These are phyloP conservation scores for Salix suchowensis DNA, from an alignment of 345 rosid genomes.

Conservation along the genomic window DNA sequence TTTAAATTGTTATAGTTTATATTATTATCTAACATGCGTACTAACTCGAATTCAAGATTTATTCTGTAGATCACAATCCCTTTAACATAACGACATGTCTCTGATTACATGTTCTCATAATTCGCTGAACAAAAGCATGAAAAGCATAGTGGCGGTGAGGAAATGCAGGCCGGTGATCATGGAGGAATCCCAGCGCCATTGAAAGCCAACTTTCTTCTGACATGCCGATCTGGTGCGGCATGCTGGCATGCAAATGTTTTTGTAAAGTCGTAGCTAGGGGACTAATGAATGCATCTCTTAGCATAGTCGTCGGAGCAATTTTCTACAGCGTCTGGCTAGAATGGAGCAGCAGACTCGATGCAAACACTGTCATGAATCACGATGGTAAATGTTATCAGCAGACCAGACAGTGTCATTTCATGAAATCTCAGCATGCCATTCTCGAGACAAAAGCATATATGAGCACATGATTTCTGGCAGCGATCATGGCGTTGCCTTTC, in stretches of 20 bases:
- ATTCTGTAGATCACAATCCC: accelerated
- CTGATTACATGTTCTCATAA: neutral
- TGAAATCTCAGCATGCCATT: no score
- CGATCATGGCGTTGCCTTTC: neutral
- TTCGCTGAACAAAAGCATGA: neutral
- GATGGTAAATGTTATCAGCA: no score
- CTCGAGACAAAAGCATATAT: neutral
- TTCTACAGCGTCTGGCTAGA: neutral
- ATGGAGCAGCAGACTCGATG: neutral
- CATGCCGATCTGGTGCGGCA: neutral
- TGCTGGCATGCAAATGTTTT: neutral
- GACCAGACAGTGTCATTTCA: neutral
- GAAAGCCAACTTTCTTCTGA: neutral
- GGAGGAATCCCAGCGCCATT: neutral
- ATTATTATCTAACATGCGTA: no score
- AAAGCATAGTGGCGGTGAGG: neutral
- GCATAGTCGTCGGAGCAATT: neutral
- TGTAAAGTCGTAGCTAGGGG: no score
- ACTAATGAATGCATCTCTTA: neutral
- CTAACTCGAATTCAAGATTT: no score
- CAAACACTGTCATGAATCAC: neutral
- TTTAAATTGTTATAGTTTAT: no score
- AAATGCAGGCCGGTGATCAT: neutral
- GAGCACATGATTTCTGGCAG: neutral
- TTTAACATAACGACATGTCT: no score